Evolutionary conservation across 768 basidiomycete species (phyloP), one percentile per base, ranked within the genome.

Genomic region (Pleurotus citrinopileatus): DNA sequence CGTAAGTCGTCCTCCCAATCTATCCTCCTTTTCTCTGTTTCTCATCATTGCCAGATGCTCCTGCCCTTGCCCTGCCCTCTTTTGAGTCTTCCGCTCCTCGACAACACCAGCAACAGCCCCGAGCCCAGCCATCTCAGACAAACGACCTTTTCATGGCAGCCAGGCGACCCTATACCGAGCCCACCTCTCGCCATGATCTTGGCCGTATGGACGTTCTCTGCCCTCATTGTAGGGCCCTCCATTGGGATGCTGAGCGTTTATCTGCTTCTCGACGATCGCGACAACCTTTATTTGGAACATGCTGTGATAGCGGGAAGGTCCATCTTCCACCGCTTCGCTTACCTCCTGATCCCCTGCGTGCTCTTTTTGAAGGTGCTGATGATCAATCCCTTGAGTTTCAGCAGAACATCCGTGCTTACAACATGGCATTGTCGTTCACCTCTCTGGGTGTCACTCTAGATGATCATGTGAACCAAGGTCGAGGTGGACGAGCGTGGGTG

Each of bases 341-440:
- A 0, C 64, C 69, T 1, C 42, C 6, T 2, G 15, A 1, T 0
- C 28, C 61, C 2, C 57, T 63, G 0, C 7, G 51, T 1, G 40
- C 7, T 6, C 54, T 63, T 3, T 54, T 56, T 17, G 12, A 26
- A n/a, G 48, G 34, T 1, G 37, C 34, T 2, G 56, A 60, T 52
- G 22, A 38, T 28, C 36, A 59, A 29, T 53, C 65, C 8, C 51
- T 43, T 17, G 57, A 63, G 6, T 76, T 74, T 23, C 63, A 60
- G 1, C 55, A 59, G 3, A 61, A 73, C 2, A 74, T 76, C 20
- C 46, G 60, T 0, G 66, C 66, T 20, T 74, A 74, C 25, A 76
- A 76, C 44, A 58, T 57, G 20, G 63, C 72, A 2, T 60, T 73
- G 42, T 67, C 70, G 3, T 74, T 73, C 40, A 69, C 69, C 0